Base-by-base conservation (phyloP, 208 protist species). In the Borovskyia barvae region DNA sequence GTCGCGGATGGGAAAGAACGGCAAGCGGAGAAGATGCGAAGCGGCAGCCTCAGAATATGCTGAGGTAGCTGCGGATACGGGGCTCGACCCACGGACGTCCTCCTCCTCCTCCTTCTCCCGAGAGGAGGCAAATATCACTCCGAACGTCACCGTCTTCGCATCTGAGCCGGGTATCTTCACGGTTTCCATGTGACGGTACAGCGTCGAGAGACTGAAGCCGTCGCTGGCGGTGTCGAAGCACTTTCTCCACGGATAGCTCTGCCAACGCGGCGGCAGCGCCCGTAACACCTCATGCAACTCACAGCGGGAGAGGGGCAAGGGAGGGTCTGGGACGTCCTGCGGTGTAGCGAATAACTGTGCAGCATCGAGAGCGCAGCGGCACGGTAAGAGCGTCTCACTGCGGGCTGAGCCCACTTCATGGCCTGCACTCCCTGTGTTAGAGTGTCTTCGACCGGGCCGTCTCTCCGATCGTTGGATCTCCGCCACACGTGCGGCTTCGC, bases 181-280 rank as follows among this genome's bases (percentile, higher is more conserved):
- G 4, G 35, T 60, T 39, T 70, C 56, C 77, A 89, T 82, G 17
- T 15, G 20, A 9, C 77, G 75, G 43, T 90, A 90, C 26, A 86
- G 69, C 40, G 69, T 56, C 2, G 66, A 53, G 7, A 90, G 55
- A 29, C 78, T 86, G 41, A 76, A 83, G 3, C 82, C 82, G 54
- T 90, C 72, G 0, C 41, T 49, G 8, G 68, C 66, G 5, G 75
- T 90, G 59, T 86, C 78, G 43, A 69, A 90, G 62, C 73, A 73
- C 36, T 80, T 51, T 25, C 50, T 29, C 81, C 81, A 88, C 19
- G 76, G 71, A n/a, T 67, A 78, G 35, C 72, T 48, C 52, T 85
- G 82, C 55, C 80, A 64, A 1, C 56, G 50, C 2, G 57, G 75
- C 3, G 82, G 72, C 9, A 89, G 62, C 15, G 75, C 26, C 1